Evolutionary conservation across 139 green algal species (phyloP).

Genomic region (Chlamydomonas sp.): DNA sequence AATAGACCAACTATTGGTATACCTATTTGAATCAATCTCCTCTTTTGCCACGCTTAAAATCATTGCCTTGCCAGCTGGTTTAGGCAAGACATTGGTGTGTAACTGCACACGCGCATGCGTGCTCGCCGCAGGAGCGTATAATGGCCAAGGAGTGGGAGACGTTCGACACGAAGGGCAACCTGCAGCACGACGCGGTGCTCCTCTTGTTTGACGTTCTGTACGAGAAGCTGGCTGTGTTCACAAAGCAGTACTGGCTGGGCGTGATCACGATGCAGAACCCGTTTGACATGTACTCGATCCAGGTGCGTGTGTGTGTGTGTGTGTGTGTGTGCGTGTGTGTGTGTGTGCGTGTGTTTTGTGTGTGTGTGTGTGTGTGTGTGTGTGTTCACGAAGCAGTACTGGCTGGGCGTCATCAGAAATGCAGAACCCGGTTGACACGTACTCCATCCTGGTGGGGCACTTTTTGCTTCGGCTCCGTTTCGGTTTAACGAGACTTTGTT

Average conservation of each 20-base stretch:
- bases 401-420: constrained; percentile 1
- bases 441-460: too few species aligned
- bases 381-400: neutral
- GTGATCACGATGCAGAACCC: constrained; percentile 18
- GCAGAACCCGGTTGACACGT: constrained; percentile 10
- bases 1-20: too few species aligned
- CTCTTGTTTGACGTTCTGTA: constrained; percentile 42
- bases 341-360: neutral
- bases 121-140: constrained; percentile 21
- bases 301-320: neutral
- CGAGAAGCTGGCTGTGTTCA: constrained; percentile 29
- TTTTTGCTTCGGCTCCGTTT: too few species aligned
- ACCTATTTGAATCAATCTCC: too few species aligned
- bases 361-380: neutral
- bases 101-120: too few species aligned
- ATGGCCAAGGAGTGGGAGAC: constrained; percentile 11
- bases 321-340: neutral
- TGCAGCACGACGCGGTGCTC: constrained; percentile 22
- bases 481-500: too few species aligned
- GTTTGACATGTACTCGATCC: neutral
- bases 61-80: too few species aligned
- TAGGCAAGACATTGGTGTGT: too few species aligned
- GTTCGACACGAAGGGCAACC: neutral
- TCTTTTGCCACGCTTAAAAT: too few species aligned
- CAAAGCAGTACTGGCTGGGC: constrained; percentile 35